Evolutionary conservation across 345 rosid genomes (phyloP), one percentile per base, ranked within the genome.

Genomic region (Lepidium sativum): DNA sequence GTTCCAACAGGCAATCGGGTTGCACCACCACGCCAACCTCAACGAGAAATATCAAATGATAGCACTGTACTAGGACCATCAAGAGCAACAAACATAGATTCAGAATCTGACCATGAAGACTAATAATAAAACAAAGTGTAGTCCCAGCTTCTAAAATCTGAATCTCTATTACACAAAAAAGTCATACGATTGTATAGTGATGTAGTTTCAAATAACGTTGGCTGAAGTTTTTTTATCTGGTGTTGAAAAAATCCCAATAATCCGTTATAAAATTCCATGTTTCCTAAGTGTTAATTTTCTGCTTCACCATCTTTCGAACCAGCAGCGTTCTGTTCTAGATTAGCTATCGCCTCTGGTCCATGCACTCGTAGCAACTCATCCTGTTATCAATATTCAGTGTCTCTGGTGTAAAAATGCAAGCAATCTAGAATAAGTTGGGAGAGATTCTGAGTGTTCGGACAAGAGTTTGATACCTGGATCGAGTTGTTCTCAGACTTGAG

Each of bases 401-500:
- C n/a, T 2, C 25, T 25, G 8, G 31, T 6, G 13, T 23, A 31
- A 40, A 23, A 58, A 42, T 31, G 14, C 4, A 61, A 25, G 41
- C 34, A 11, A 0, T 25, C 3, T 10, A 56, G 3, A 20, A 37
- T 13, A 48, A 57, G 18, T 39, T 13, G 16, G 27, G 34, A 56
- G 5, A 23, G 38, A n/a, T 16, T 21, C 12, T 1, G 2, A 7
- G 2, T 23, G 31, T n/a, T 56, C 4, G 0, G 29, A 12, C 4
- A 1, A 11, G 54, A 21, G n/a, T 27, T 20, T 48, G 5, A 55
- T 34, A 74, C 99, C 96, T 91, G 88, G n/a, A 95, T 84, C 17
- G 92, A 82, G 57, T 60, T 72, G 53, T 95, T 95, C 71, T 90
- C 96, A 0, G 95, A 70, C 71, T 84, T 81, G 52, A 95, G 97